These are phyloP conservation scores for Adenanthera pavonina DNA, from an alignment of 306 rosid genomes.

Conservation along the genomic window DNA sequence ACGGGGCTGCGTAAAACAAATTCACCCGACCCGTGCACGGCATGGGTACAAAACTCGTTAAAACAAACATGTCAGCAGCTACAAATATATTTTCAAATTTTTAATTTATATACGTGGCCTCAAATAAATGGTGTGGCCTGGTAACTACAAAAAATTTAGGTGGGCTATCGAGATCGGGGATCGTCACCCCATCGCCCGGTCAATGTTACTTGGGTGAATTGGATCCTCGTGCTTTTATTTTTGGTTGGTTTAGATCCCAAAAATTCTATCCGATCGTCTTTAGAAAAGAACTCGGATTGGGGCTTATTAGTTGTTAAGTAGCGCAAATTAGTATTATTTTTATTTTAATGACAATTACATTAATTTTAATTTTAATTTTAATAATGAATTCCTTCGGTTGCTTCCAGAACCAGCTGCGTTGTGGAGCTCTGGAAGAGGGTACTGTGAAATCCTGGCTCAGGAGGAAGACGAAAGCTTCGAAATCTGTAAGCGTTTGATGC, in stretches of 20 bases:
- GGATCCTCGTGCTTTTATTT: neutral
- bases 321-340: neutral
- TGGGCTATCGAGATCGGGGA: neutral
- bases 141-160: neutral
- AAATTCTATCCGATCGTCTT: neutral
- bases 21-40: too few relatives aligned
- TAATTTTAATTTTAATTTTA: neutral
- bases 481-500: neutral
- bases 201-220: neutral
- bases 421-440: neutral
- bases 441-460: neutral
- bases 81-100: too few relatives aligned
- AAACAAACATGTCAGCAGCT: too few relatives aligned
- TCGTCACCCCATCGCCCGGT: neutral
- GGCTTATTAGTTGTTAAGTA: neutral
- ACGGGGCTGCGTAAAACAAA: too few relatives aligned
- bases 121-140: neutral
- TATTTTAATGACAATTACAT: neutral
- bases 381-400: neutral
- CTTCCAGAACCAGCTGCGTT: neutral
- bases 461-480: constrained; percentile 5
- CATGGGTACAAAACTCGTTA: too few relatives aligned
- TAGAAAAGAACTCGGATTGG: neutral
- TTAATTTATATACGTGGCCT: too few relatives aligned
- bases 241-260: neutral